Evolutionary conservation across 371 early-diverging fungal genomes (phyloP), one percentile per base, ranked within the genome.

Genomic region (Mucor indicus): DNA sequence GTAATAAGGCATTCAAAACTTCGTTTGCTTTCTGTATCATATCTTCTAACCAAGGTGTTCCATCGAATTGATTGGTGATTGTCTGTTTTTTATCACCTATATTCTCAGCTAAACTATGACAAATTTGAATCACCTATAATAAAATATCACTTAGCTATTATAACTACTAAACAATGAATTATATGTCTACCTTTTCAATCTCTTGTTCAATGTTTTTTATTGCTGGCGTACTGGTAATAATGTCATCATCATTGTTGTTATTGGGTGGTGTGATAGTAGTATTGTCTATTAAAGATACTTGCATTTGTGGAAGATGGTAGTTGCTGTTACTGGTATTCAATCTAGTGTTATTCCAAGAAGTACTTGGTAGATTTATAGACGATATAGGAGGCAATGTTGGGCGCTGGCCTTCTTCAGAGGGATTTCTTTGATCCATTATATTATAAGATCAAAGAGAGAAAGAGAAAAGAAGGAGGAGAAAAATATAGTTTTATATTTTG

Each of bases 1-100:
- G 55, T 40, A 69, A 46, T 25, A 73, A 49, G 17, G 69, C 74
- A 60, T 73, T 69, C 1, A 73, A 48, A 4, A 73, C 60, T 35
- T 73, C 59, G 24, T 73, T 73, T 4, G 74, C 67, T 46, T 59
- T 61, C 4, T 51, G 47, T 38, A 73, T 67, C 74, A 73, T 69
- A 20, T 73, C 69, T 31, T 73, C 69, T 35, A 73, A 29, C 69
- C 69, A 69, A 23, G 74, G 74, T 21, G 46, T 38, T 20, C 38
- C 45, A 24, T 30, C 36, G 10, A 22, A 25, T 23, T 39, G 36
- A 36, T 50, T 39, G 11, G 19, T 40, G n/a, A 45, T 50, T n/a
- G 45, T 29, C 1, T 16, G 33, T n/a, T 46, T 59, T 4, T 41
- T 57, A 7, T 54, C 50, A 19, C 25, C 48, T 46, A 69, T 64